Evolutionary conservation across 352 stramenopile species (phyloP).

Genomic region (Achlya hypogyna): DNA sequence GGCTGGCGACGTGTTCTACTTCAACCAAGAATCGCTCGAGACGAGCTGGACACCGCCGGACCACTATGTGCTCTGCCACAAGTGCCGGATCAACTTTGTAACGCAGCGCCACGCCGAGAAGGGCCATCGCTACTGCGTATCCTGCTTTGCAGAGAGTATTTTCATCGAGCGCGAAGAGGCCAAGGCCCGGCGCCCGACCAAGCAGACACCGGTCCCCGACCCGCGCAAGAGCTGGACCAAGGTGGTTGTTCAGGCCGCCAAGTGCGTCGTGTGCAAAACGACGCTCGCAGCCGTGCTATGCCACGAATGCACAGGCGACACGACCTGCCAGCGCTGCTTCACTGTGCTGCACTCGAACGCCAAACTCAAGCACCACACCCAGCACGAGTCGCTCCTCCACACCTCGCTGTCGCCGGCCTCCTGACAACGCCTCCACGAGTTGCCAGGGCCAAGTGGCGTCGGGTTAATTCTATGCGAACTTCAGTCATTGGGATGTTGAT

Average conservation of each 20-base stretch:
- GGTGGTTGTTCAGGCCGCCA: slow-evolving; percentile 41
- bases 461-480: background rate
- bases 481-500: no score
- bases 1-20: slow-evolving; percentile 43
- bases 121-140: slow-evolving; percentile 45
- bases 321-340: slow-evolving; percentile 42
- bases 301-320: slow-evolving; percentile 42
- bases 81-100: slow-evolving; percentile 43
- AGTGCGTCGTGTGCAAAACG: slow-evolving; percentile 51
- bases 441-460: background rate
- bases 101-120: slow-evolving; percentile 39
- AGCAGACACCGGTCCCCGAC: slow-evolving; percentile 9
- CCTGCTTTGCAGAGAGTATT: slow-evolving; percentile 29
- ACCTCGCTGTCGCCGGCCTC: background rate
- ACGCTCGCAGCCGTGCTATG: slow-evolving; percentile 36
- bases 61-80: slow-evolving; percentile 45
- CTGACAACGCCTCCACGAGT: background rate
- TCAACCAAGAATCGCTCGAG: slow-evolving; percentile 31
- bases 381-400: slow-evolving; percentile 29
- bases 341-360: slow-evolving; percentile 34
- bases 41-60: slow-evolving; percentile 37
- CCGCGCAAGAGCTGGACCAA: slow-evolving; percentile 37
- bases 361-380: slow-evolving; percentile 25
- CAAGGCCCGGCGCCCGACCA: slow-evolving; percentile 27
- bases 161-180: slow-evolving; percentile 1